Evolutionary conservation across 768 basidiomycete species (phyloP).

Genomic region (Daedaleopsis sinensis): DNA sequence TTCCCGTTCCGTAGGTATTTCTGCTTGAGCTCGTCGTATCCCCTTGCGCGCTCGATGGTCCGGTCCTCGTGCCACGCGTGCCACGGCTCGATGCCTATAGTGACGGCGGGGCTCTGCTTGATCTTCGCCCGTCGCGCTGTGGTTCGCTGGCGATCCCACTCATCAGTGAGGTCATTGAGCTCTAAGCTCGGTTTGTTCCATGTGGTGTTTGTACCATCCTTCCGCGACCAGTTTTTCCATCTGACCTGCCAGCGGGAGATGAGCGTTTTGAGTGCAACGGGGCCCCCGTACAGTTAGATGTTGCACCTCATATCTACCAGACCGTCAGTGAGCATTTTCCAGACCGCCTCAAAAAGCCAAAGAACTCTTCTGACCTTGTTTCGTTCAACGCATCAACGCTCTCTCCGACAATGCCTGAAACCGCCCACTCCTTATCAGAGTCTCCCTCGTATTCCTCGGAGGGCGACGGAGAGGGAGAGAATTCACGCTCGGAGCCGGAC

Average conservation of each 20-base stretch:
- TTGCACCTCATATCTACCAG: constrained; percentile 21
- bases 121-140: constrained; percentile 29
- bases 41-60: constrained; percentile 15
- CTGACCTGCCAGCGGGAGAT: constrained; percentile 39
- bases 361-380: constrained; percentile 9
- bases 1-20: constrained; percentile 3
- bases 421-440: constrained; percentile 14
- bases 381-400: constrained; percentile 17
- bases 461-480: constrained; percentile 19
- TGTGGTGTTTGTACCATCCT: constrained; percentile 56
- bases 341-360: no score
- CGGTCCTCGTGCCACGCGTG: constrained; percentile 10
- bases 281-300: no score
- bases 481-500: not conserved
- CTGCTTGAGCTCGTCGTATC: constrained; percentile 12
- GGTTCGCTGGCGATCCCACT: constrained; percentile 40
- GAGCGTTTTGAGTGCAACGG: not conserved
- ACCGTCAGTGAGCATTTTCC: not conserved
- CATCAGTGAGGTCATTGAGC: constrained; percentile 21
- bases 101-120: constrained; percentile 32
- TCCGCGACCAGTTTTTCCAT: constrained; percentile 54
- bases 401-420: constrained; percentile 22
- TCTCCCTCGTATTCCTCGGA: constrained; percentile 19
- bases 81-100: not conserved
- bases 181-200: constrained; percentile 44